These are phyloP conservation scores for Diaporthe humulicola DNA, from an alignment of 2,329 filamentous ascomycete genomes.

Conservation along the genomic window DNA sequence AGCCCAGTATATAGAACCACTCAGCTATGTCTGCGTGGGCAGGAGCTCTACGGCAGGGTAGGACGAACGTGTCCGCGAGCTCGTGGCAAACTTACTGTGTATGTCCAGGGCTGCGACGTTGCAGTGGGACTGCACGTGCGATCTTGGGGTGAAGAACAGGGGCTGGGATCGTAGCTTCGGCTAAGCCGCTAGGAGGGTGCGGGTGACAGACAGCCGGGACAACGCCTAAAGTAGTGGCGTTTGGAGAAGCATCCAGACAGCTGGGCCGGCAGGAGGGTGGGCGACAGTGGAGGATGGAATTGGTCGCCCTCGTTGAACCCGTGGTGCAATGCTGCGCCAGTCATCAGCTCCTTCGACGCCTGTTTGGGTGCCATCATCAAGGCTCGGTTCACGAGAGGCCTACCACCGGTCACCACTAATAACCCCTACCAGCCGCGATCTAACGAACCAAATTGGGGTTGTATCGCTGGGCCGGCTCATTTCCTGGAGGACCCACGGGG, in stretches of 20 bases:
- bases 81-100: neutral
- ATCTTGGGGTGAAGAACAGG: neutral
- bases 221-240: constrained; percentile 2
- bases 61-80: neutral
- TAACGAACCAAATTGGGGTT: constrained; percentile 5
- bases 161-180: constrained; percentile 21
- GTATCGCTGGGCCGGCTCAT: constrained; percentile 8
- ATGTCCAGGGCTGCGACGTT: constrained; percentile 10
- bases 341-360: neutral
- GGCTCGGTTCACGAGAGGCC: neutral
- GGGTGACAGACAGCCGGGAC: constrained; percentile 33
- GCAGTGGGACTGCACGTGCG: constrained; percentile 21
- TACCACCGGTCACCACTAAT: neutral
- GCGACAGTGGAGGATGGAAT: neutral
- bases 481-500: constrained; percentile 28
- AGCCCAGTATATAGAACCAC: neutral
- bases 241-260: constrained; percentile 2
- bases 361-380: neutral
- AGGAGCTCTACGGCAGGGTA: neutral
- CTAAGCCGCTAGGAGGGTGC: constrained; percentile 18
- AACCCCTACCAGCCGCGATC: neutral
- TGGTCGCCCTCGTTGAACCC: neutral
- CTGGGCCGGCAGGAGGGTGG: constrained; percentile 14
- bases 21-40: neutral
- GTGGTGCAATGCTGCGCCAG: neutral